These are phyloP conservation scores for Penicillium sclerotiorum DNA, from an alignment of 2,329 filamentous ascomycete genomes.

Conservation along the genomic window DNA sequence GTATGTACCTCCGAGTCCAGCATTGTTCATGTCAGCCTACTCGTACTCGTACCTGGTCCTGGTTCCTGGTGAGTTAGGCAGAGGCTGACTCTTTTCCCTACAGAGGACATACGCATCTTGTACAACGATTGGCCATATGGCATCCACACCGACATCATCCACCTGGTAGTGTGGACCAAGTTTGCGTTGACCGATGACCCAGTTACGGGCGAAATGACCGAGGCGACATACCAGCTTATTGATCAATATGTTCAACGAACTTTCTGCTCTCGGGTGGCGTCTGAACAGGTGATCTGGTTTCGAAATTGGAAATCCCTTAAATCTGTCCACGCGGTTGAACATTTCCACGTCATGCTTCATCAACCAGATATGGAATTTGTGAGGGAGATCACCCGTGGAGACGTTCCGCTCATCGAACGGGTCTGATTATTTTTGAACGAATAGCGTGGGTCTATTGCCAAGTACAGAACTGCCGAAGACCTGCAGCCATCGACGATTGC, in stretches of 20 bases:
- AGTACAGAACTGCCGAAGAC: not conserved
- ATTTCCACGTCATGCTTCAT: slow-evolving; percentile 92
- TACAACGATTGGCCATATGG: slow-evolving; percentile 96
- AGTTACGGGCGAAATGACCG: slow-evolving; percentile 66
- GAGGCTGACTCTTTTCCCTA: not conserved
- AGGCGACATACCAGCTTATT: slow-evolving; percentile 64
- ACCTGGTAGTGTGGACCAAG: slow-evolving; percentile 92
- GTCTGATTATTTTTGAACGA: slow-evolving; percentile 5
- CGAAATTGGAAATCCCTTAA: slow-evolving; percentile 89
- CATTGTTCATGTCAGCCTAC: not conserved
- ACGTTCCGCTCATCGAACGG: slow-evolving; percentile 66
- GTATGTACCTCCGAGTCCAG: slow-evolving; percentile 24
- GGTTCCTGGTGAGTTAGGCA: no score
- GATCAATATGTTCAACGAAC: slow-evolving; percentile 68
- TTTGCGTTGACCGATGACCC: slow-evolving; percentile 75
- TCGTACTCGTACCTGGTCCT: no score
- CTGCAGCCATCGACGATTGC: not conserved
- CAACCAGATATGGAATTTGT: slow-evolving; percentile 73
- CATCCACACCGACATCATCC: slow-evolving; percentile 73
- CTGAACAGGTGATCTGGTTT: slow-evolving; percentile 74
- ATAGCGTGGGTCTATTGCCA: not conserved
- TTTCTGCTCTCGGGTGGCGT: slow-evolving; percentile 57
- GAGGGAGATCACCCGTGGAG: slow-evolving; percentile 69
- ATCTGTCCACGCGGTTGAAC: slow-evolving; percentile 83
- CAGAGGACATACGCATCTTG: slow-evolving; percentile 71